Evolutionary conservation across 768 basidiomycete genomes (phyloP).

Genomic region (Naganishia vishniacii): DNA sequence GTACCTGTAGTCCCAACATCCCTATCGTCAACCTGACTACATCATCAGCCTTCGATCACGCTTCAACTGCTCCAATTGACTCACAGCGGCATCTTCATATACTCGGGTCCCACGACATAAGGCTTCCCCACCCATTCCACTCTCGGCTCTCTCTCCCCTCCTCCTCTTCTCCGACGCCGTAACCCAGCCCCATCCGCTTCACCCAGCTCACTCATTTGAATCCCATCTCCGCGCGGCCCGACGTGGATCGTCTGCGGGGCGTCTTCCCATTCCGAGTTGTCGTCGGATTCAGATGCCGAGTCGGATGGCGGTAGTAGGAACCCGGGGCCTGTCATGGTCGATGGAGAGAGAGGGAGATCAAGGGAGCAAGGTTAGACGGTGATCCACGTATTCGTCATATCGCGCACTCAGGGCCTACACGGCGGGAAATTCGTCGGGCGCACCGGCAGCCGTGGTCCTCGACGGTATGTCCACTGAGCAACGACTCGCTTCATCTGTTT

Average conservation of each 20-base stretch:
- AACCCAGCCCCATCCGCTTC: neutral
- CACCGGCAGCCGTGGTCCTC: too few relatives aligned
- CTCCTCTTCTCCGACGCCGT: neutral
- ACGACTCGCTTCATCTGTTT: too few relatives aligned
- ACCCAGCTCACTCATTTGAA: constrained; percentile 4
- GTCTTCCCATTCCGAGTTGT: neutral
- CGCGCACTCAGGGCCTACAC: too few relatives aligned
- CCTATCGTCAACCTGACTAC: constrained; percentile 60
- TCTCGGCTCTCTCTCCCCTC: neutral
- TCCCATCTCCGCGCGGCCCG: neutral
- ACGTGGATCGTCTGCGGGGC: constrained; percentile 15
- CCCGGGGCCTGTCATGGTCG: neutral
- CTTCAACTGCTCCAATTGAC: neutral
- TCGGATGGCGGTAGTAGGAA: neutral
- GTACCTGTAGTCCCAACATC: constrained; percentile 72
- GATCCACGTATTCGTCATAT: too few relatives aligned
- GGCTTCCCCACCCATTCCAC: constrained; percentile 47
- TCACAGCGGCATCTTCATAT: constrained; percentile 42
- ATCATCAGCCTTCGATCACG: neutral
- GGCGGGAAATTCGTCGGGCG: too few relatives aligned
- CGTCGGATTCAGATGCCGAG: neutral
- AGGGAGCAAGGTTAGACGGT: too few relatives aligned
- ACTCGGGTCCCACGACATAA: constrained; percentile 45
- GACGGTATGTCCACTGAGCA: too few relatives aligned
- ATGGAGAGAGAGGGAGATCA: too few relatives aligned